phyloP scores from a whole-genome alignment of 495 filamentous ascomycete species.

The Arthonia radiata region DNA sequence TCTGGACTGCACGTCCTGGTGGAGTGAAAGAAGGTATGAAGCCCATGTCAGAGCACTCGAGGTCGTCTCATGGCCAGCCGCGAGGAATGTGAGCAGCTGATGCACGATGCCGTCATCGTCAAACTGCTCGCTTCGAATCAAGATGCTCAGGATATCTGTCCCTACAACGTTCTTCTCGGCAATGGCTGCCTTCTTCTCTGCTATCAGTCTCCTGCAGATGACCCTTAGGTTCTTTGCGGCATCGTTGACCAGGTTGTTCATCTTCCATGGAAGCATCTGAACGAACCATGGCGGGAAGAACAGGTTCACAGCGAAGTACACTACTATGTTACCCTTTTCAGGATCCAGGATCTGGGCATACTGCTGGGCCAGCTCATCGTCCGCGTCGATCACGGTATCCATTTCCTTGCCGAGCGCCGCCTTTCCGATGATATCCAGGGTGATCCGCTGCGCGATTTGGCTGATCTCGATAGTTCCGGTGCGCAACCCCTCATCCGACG shows the following conservation, averaged over 20 bases:
- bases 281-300: slow-evolving; percentile 18
- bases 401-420: slow-evolving; percentile 24
- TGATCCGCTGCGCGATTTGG: slow-evolving; percentile 10
- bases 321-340: slow-evolving; percentile 23
- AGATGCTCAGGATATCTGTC: slow-evolving; percentile 23
- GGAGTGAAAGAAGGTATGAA: slow-evolving; percentile 9
- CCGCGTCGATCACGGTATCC: slow-evolving; percentile 17
- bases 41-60: slow-evolving; percentile 11
- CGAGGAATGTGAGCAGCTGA: slow-evolving; percentile 20
- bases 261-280: slow-evolving; percentile 12
- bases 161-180: slow-evolving; percentile 11
- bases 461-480: slow-evolving; percentile 4
- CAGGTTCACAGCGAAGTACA: slow-evolving; percentile 20
- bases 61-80: slow-evolving; percentile 10
- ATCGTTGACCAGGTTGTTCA: slow-evolving; percentile 2
- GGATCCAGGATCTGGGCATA: slow-evolving; percentile 9
- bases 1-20: slow-evolving; percentile 7
- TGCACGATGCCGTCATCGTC: slow-evolving; percentile 20
- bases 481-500: background rate
- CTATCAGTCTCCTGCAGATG: background rate
- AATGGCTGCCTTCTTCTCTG: slow-evolving; percentile 19
- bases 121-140: slow-evolving; percentile 16
- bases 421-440: slow-evolving; percentile 26
- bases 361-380: slow-evolving; percentile 3
- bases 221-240: slow-evolving; percentile 9